A percentile compares a stretch with the other conserved stretches of the same genome.
phyloP scores from a whole-genome alignment of 2,329 filamentous ascomycete genomes.

The Blumeriella jaapii region DNA sequence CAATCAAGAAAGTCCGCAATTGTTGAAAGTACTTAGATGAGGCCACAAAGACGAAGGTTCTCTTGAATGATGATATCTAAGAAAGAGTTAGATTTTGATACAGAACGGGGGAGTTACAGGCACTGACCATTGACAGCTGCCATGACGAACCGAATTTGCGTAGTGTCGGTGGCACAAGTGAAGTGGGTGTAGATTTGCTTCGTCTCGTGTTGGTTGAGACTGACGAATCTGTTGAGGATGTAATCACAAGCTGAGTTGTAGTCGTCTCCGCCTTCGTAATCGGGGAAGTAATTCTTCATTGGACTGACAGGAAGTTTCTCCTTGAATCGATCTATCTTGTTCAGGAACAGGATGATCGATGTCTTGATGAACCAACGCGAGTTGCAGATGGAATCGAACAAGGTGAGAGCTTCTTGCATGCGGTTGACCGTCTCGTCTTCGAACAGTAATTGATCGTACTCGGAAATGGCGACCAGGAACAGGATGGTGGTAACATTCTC shows the following conservation, averaged over 20 bases:
- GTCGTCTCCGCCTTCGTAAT: slow-evolving; percentile 90
- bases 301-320: slow-evolving; percentile 72
- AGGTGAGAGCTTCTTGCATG: slow-evolving; percentile 80
- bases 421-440: slow-evolving; percentile 95
- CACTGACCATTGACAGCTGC: slow-evolving; percentile 92
- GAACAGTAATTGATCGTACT: slow-evolving; percentile 91
- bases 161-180: slow-evolving; percentile 96
- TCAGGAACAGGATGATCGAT: slow-evolving; percentile 78
- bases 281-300: slow-evolving; percentile 83
- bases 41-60: slow-evolving; percentile 90
- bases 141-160: slow-evolving; percentile 99
- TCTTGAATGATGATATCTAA: slow-evolving; percentile 99
- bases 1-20: slow-evolving; percentile 17
- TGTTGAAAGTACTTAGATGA: slow-evolving; percentile 53
- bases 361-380: slow-evolving; percentile 86
- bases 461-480: slow-evolving; percentile 90
- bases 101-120: too few relatives aligned
- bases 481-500: slow-evolving; percentile 77
- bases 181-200: slow-evolving; percentile 99
- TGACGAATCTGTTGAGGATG: slow-evolving; percentile 97
- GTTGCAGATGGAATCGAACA: slow-evolving; percentile 82
- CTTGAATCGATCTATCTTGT: slow-evolving; percentile 86
- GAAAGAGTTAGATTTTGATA: slow-evolving; percentile 32
- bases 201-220: slow-evolving; percentile 95
- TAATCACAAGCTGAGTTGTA: slow-evolving; percentile 96